Conservation (phyloP, 2,329 filamentous ascomycete species). For the Orbilia oligospora region DNA sequence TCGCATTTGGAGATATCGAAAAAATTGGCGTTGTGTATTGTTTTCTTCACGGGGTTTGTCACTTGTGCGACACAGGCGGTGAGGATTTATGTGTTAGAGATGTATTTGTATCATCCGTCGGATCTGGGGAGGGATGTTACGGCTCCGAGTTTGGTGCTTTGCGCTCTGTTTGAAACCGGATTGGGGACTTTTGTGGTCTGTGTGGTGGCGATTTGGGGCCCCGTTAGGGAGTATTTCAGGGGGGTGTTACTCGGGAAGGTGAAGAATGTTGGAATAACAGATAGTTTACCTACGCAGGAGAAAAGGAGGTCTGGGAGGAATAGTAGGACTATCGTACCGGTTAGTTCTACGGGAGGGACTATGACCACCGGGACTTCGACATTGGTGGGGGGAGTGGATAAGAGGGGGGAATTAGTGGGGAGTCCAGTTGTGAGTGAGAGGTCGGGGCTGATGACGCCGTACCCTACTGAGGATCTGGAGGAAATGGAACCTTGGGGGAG, state of each 20-base stretch:
- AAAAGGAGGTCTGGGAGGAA: constrained; percentile 32
- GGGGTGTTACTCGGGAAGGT: constrained; percentile 8
- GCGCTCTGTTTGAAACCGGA: constrained; percentile 49
- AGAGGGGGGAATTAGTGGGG: constrained; percentile 8
- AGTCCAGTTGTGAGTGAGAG: constrained; percentile 37
- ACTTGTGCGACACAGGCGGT: constrained; percentile 56
- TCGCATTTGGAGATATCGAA: constrained; percentile 26
- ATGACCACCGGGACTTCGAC: constrained; percentile 42
- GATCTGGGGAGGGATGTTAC: constrained; percentile 49
- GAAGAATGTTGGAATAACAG: constrained; percentile 3
- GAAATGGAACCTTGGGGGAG: constrained; percentile 36
- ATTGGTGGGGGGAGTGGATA: constrained; percentile 27
- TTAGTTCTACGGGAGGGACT: constrained; percentile 24
- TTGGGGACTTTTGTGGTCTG: constrained; percentile 53
- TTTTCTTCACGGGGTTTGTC: constrained; percentile 49
- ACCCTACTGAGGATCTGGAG: constrained; percentile 6
- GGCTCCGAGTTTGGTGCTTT: constrained; percentile 55
- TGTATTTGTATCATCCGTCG: constrained; percentile 41
- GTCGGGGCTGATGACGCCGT: constrained; percentile 34
- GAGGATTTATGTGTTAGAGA: constrained; percentile 52
- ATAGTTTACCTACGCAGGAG: constrained; percentile 18
- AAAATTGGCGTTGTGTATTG: constrained; percentile 41
- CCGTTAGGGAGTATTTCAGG: constrained; percentile 39
- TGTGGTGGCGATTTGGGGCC: constrained; percentile 54
- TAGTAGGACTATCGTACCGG: constrained; percentile 18